phyloP scores from a whole-genome alignment of 2,329 filamentous ascomycete species.

The Nannizziopsis arthrosporioides region DNA sequence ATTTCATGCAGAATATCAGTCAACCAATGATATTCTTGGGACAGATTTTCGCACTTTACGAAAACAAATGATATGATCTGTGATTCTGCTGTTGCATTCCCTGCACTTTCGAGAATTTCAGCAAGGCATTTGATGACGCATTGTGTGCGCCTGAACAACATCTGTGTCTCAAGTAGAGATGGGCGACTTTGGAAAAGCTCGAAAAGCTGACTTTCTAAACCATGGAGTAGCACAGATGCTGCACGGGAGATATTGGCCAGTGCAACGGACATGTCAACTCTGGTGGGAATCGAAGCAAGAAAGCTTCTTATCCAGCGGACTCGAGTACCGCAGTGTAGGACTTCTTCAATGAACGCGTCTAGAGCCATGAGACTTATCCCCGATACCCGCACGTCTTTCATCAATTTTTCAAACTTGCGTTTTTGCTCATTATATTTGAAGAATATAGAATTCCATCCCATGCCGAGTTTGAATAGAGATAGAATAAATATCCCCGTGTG shows the following conservation, averaged over 20 bases:
- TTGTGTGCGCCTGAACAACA: slow-evolving; percentile 29
- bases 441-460: slow-evolving; percentile 36
- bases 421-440: slow-evolving; percentile 31
- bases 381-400: slow-evolving; percentile 38
- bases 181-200: slow-evolving; percentile 18
- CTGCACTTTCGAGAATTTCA: slow-evolving; percentile 36
- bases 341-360: slow-evolving; percentile 22
- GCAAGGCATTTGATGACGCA: slow-evolving; percentile 28
- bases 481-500: slow-evolving; percentile 30
- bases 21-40: slow-evolving; percentile 52
- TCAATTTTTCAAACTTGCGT: slow-evolving; percentile 29
- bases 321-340: slow-evolving; percentile 28
- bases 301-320: slow-evolving; percentile 30
- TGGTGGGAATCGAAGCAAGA: slow-evolving; percentile 21
- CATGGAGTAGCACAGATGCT: slow-evolving; percentile 26
- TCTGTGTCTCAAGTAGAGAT: slow-evolving; percentile 30
- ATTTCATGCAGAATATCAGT: slow-evolving; percentile 56
- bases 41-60: slow-evolving; percentile 49
- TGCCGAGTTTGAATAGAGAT: slow-evolving; percentile 30
- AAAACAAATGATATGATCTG: slow-evolving; percentile 52
- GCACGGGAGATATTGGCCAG: slow-evolving; percentile 28
- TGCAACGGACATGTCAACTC: slow-evolving; percentile 22
- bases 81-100: slow-evolving; percentile 44
- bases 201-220: slow-evolving; percentile 28
- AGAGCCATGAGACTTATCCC: slow-evolving; percentile 40